Percentiles rank a stretch among this genome's conserved stretches.
These are phyloP conservation scores for Suillus placidus DNA, from an alignment of 768 basidiomycete species.

Conservation along the genomic window DNA sequence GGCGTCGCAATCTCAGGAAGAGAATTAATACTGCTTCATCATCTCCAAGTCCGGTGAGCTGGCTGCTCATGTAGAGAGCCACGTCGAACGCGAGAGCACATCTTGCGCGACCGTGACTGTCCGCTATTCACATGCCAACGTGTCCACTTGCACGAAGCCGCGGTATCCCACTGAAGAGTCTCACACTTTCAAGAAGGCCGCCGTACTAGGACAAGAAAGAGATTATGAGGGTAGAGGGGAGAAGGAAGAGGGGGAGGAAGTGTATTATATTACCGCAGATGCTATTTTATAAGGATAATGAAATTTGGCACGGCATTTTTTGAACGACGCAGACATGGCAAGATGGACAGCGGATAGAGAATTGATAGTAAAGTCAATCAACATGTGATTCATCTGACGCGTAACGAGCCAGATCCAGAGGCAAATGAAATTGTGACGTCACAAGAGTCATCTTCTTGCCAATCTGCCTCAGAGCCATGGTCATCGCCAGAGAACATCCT, in stretches of 20 bases:
- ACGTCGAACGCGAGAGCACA: not conserved
- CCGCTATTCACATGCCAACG: too few species aligned
- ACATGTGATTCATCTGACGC: not conserved
- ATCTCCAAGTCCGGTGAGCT: too few species aligned
- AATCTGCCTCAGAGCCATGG: not conserved
- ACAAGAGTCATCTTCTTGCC: not conserved
- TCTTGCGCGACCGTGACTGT: too few species aligned
- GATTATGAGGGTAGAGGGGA: too few species aligned
- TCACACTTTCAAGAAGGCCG: too few species aligned
- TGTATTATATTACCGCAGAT: not conserved
- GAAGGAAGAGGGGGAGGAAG: too few species aligned
- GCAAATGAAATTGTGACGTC: not conserved
- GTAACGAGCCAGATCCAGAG: not conserved
- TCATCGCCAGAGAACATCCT: not conserved
- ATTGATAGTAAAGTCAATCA: not conserved
- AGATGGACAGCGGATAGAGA: not conserved
- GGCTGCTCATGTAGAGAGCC: not conserved
- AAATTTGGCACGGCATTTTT: not conserved
- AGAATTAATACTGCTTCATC: too few species aligned
- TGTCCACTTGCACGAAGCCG: too few species aligned
- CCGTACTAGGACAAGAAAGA: too few species aligned
- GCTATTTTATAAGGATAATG: not conserved
- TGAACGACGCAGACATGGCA: not conserved
- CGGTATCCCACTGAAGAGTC: too few species aligned
- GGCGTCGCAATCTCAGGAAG: too few species aligned